These are phyloP conservation scores for Mrakia gelida DNA, from an alignment of 768 basidiomycete genomes.

Conservation along the genomic window DNA sequence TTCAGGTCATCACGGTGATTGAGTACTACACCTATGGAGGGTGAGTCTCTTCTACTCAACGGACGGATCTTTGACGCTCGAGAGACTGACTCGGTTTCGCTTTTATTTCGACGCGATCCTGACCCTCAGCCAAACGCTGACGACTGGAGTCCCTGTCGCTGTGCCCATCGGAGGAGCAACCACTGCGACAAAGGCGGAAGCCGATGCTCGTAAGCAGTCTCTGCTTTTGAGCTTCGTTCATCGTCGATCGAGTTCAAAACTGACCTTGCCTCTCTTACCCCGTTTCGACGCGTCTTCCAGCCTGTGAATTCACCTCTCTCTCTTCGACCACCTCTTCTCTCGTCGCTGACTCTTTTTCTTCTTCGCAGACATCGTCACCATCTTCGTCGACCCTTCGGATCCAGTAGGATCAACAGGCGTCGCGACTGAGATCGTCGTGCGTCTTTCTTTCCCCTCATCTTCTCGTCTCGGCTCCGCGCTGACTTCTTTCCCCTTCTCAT, in stretches of 20 bases:
- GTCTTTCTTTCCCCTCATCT: not conserved
- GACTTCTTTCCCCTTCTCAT: not conserved
- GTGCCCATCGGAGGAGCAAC: not conserved
- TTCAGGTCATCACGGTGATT: not conserved
- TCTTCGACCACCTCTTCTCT: not conserved
- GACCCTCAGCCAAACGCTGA: not conserved
- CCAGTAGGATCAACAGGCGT: not conserved
- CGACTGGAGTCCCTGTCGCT: not conserved
- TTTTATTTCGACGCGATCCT: not conserved
- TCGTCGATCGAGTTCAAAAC: not conserved
- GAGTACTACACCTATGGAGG: slow-evolving; percentile 5
- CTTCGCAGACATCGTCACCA: not conserved
- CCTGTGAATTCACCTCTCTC: not conserved
- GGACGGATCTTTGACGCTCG: not conserved
- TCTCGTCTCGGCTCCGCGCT: not conserved
- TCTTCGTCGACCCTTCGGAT: slow-evolving; percentile 11
- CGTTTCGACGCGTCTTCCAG: not conserved
- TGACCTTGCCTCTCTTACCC: not conserved
- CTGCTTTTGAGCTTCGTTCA: not conserved
- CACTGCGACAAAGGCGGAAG: not conserved
- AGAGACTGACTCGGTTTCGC: not conserved
- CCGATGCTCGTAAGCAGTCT: not conserved
- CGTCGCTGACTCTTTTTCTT: too few relatives aligned
- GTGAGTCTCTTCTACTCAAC: not conserved
- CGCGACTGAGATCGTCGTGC: not conserved